Conservation (phyloP, 2,329 filamentous ascomycete species). For the Didymella lethalis region DNA sequence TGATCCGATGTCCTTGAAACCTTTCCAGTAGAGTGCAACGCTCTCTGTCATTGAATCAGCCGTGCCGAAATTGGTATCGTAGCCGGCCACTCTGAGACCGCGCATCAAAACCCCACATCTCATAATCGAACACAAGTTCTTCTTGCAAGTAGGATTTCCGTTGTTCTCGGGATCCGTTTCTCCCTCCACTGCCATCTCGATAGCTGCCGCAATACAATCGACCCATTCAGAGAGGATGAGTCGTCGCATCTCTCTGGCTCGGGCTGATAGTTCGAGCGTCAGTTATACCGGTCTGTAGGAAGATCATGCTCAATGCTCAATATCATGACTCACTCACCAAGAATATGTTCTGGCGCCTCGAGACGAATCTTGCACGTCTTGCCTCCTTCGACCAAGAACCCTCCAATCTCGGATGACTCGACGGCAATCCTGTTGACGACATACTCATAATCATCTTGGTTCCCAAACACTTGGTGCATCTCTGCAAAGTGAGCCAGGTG, state of each 20-base stretch:
- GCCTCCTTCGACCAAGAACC: neutral
- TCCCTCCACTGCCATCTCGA: no score
- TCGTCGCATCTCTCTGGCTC: no score
- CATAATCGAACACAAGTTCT: neutral
- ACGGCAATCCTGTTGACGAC: neutral
- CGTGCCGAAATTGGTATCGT: neutral
- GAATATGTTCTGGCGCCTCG: neutral
- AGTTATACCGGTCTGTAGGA: no score
- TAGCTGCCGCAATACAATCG: no score
- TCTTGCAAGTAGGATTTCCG: no score
- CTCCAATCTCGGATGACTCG: neutral
- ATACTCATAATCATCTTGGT: neutral
- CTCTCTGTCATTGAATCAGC: neutral
- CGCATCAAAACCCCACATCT: neutral
- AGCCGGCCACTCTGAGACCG: neutral
- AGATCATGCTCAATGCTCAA: no score
- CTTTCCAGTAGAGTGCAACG: conserved; percentile 3
- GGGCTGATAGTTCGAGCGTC: no score
- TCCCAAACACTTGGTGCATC: neutral
- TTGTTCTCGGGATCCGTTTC: no score
- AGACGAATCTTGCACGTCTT: neutral
- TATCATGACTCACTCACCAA: neutral
- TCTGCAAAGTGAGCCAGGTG: neutral
- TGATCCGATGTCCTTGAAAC: neutral
- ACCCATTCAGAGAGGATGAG: no score